Evolutionary conservation across 2,329 filamentous ascomycete species (phyloP).

Genomic region (Knufia fluminis): DNA sequence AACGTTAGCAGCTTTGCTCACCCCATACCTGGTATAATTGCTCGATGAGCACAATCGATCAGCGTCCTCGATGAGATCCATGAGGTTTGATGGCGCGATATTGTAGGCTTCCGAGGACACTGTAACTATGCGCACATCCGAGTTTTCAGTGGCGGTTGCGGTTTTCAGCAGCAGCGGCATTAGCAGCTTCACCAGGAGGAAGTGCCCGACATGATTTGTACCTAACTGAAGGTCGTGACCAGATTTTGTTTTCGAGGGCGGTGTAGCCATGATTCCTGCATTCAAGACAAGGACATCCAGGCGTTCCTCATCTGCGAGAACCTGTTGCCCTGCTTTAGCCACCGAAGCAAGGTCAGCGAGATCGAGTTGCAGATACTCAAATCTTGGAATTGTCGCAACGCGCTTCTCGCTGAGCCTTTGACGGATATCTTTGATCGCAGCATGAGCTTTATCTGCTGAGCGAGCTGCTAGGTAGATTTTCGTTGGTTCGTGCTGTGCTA

Average conservation of each 20-base stretch:
- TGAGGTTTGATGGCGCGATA: constrained; percentile 25
- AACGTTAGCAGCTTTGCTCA: constrained; percentile 45
- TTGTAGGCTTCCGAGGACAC: constrained; percentile 31
- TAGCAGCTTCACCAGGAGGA: constrained; percentile 36
- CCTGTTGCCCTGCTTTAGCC: constrained; percentile 34
- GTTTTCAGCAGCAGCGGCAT: constrained; percentile 34
- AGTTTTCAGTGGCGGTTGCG: constrained; percentile 17
- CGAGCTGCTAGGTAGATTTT: constrained; percentile 49
- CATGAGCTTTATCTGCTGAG: constrained; percentile 33
- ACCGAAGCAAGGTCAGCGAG: constrained; percentile 43
- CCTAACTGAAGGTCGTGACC: constrained; percentile 39
- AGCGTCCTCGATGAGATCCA: constrained; percentile 32
- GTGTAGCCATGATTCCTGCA: constrained; percentile 39
- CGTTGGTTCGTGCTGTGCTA: constrained; percentile 43
- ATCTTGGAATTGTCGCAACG: too few species aligned
- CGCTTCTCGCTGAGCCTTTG: too few species aligned
- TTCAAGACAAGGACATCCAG: constrained; percentile 40
- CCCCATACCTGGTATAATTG: constrained; percentile 40
- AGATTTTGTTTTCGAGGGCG: constrained; percentile 30
- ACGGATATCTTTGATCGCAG: constrained; percentile 37
- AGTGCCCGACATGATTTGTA: constrained; percentile 41
- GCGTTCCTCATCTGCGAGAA: constrained; percentile 32
- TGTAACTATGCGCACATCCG: constrained; percentile 31
- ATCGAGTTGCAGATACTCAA: constrained; percentile 41
- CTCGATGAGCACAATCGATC: constrained; percentile 27